phyloP scores from a whole-genome alignment of 2,329 filamentous ascomycete species.

The Pseudogymnoascus sp. region DNA sequence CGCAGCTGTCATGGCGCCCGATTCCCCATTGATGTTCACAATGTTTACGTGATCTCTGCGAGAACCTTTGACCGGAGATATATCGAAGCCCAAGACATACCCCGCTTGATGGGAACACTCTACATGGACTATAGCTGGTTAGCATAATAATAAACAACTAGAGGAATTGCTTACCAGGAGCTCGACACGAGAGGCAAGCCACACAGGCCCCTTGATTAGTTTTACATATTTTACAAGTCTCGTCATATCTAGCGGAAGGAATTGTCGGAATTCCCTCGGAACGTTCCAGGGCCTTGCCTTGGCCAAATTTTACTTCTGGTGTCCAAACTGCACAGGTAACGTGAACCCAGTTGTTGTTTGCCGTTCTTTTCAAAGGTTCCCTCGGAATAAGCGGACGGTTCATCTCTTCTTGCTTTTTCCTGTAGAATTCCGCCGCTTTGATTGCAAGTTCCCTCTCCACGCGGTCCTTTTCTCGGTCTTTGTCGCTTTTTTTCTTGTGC shows the following conservation, averaged over 20 bases:
- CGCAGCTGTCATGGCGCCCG: constrained; percentile 71
- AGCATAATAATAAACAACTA: background rate
- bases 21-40: constrained; percentile 72
- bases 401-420: constrained; percentile 71
- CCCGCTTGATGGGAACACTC: constrained; percentile 81
- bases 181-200: constrained; percentile 66
- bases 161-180: constrained; percentile 29
- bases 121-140: constrained; percentile 53
- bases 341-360: constrained; percentile 97
- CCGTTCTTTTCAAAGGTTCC: constrained; percentile 86
- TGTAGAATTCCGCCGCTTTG: constrained; percentile 73
- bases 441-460: constrained; percentile 75
- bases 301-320: constrained; percentile 86
- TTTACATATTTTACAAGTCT: constrained; percentile 79
- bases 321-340: constrained; percentile 89
- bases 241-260: constrained; percentile 60
- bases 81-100: constrained; percentile 81
- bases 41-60: constrained; percentile 72
- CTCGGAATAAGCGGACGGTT: constrained; percentile 77
- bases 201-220: constrained; percentile 69
- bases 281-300: constrained; percentile 70
- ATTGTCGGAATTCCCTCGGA: constrained; percentile 88
- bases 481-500: constrained; percentile 84
- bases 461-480: constrained; percentile 81
- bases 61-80: constrained; percentile 82